A percentile compares a stretch with the other conserved stretches of the same genome.
These are phyloP conservation scores for maize (Zea mays) DNA, from an alignment of 176 grass and related monocot genomes.

Conservation along the genomic window Zm-B73-REFERENCE-NAM-5.0 NC_050099.1:30866001-30866500, in stretches of 20 bases:
- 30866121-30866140: not conserved
- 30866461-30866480: not conserved
- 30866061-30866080: conserved; percentile 10
- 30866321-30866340: not conserved
- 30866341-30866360: not conserved
- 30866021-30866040: conserved; percentile 45
- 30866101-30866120: not conserved
- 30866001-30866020: conserved; percentile 29
- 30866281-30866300: not conserved
- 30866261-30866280: not conserved
- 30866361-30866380: not conserved
- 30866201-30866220: conserved; percentile 1
- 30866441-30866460: too few species aligned
- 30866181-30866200: not conserved
- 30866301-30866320: not conserved
- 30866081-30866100: conserved; percentile 24
- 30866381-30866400: not conserved
- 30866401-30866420: not conserved
- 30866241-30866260: conserved; percentile 5
- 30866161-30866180: not conserved
- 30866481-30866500: not conserved
- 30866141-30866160: not conserved
- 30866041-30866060: conserved; percentile 17
- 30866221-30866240: conserved; percentile 25
- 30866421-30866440: not conserved